Conservation (phyloP, 192 early-diverging fungal genomes). For the Gaertneriomyces semiglobifer region DNA sequence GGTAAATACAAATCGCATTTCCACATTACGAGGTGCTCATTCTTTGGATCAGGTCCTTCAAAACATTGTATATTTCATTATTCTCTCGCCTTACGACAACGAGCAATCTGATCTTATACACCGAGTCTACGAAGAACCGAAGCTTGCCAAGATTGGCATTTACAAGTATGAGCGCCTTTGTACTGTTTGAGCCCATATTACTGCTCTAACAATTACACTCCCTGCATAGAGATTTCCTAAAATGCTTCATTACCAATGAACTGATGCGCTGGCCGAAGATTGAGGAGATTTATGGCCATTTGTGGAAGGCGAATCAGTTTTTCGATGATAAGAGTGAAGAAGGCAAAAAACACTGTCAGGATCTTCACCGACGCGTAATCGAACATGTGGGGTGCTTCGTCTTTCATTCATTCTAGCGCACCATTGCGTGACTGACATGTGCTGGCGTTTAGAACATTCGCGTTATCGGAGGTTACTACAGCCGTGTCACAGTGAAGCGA, state of each 20-base stretch:
- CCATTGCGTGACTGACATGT: neutral
- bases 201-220: conserved; percentile 1
- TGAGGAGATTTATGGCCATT: conserved; percentile 80
- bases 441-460: conserved; percentile 71
- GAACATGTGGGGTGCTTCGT: conserved; percentile 74
- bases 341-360: conserved; percentile 73
- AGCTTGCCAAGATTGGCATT: conserved; percentile 68
- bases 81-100: conserved; percentile 89
- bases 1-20: conserved; percentile 32
- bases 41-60: conserved; percentile 52
- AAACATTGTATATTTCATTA: conserved; percentile 80
- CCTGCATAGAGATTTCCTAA: conserved; percentile 66
- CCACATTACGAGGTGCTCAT: conserved; percentile 3
- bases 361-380: conserved; percentile 88
- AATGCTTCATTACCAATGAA: conserved; percentile 88
- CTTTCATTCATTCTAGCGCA: neutral
- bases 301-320: conserved; percentile 69
- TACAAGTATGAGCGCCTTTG: conserved; percentile 55
- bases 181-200: neutral
- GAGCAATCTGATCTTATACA: conserved; percentile 95
- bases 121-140: conserved; percentile 76
- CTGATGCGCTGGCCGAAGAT: conserved; percentile 94
- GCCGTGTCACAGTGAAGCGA: conserved; percentile 76
- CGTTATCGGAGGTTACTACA: conserved; percentile 95
- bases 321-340: conserved; percentile 71